Conservation (phyloP, 768 basidiomycete species). For the Auriscalpium microsporum region DNA sequence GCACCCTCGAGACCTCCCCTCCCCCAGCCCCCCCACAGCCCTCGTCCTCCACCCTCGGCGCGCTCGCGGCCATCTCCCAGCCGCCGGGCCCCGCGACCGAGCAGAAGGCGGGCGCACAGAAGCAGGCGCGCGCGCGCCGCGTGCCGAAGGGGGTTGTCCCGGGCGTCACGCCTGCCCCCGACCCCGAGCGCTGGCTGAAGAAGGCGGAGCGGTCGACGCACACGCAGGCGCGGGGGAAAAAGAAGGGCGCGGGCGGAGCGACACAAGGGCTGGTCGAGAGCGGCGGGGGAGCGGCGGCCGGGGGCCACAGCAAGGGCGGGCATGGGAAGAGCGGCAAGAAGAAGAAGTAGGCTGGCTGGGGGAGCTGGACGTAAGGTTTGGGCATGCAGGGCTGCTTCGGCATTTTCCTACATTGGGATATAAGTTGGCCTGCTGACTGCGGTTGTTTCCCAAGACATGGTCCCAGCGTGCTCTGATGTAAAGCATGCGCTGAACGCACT, state of each 20-base stretch:
- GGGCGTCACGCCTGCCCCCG: conserved; percentile 74
- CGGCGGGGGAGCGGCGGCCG: conserved; percentile 21
- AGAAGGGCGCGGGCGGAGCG: conserved; percentile 50
- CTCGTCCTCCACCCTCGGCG: conserved; percentile 19
- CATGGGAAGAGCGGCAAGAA: conserved; percentile 54
- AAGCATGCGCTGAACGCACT: neutral
- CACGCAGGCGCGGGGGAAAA: conserved; percentile 40
- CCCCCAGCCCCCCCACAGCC: conserved; percentile 39
- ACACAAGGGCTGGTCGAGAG: conserved; percentile 56
- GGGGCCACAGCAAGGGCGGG: conserved; percentile 28
- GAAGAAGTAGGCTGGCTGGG: conserved; percentile 39
- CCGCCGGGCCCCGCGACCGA: conserved; percentile 21
- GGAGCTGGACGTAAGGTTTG: neutral
- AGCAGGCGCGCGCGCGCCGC: conserved; percentile 54
- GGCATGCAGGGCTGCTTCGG: neutral
- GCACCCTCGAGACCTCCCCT: conserved; percentile 50
- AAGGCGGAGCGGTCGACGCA: conserved; percentile 69
- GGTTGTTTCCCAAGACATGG: neutral
- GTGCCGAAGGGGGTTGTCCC: conserved; percentile 69
- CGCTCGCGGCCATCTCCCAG: conserved; percentile 23
- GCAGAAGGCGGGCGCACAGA: conserved; percentile 24
- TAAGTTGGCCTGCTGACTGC: neutral
- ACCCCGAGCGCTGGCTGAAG: conserved; percentile 85
- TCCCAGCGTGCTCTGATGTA: neutral
- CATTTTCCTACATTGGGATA: neutral